A percentile compares a stretch with the other conserved stretches of the same genome.
Evolutionary conservation across 768 basidiomycete species (phyloP).

Genomic region (Trametopsis cervina): DNA sequence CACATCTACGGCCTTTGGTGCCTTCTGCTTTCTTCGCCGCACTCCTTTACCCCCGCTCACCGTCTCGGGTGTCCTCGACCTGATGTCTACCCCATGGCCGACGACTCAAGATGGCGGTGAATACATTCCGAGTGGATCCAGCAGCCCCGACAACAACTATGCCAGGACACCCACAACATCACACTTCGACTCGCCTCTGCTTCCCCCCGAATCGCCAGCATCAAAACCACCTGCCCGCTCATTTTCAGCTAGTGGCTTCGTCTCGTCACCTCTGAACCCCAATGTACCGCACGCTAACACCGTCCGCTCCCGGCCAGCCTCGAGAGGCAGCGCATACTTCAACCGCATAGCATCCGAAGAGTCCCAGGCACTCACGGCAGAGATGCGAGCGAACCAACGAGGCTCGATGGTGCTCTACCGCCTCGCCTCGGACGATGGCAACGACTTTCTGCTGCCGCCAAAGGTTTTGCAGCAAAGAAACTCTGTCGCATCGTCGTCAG

Average conservation of each 20-base stretch:
- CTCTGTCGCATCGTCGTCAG: slow-evolving; percentile 45
- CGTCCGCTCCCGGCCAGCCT: slow-evolving; percentile 32
- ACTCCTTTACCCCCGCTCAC: slow-evolving; percentile 12
- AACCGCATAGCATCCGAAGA: slow-evolving; percentile 40
- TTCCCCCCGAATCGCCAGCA: slow-evolving; percentile 16
- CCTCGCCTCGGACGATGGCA: slow-evolving; percentile 36
- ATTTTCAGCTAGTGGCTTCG: slow-evolving; percentile 29
- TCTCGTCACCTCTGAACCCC: slow-evolving; percentile 50
- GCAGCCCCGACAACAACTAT: slow-evolving; percentile 8
- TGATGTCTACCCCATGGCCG: slow-evolving; percentile 15
- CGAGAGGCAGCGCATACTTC: slow-evolving; percentile 34
- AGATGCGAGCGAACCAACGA: slow-evolving; percentile 26
- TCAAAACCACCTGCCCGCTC: slow-evolving; percentile 18
- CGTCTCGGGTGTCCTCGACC: slow-evolving; percentile 9
- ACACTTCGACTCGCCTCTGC: slow-evolving; percentile 26
- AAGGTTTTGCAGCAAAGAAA: slow-evolving; percentile 23
- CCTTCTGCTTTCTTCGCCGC: slow-evolving; percentile 9
- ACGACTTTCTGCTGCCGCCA: slow-evolving; percentile 30
- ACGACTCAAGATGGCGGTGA: slow-evolving; percentile 6
- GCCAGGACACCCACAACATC: slow-evolving; percentile 20
- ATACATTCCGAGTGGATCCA: slow-evolving; percentile 8
- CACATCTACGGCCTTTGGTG: slow-evolving; percentile 4
- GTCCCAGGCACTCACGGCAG: slow-evolving; percentile 33
- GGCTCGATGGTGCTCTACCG: slow-evolving; percentile 68
- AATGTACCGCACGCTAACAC: slow-evolving; percentile 21